Conservation (phyloP, 768 basidiomycete species). For the Lactifluus rugatus region DNA sequence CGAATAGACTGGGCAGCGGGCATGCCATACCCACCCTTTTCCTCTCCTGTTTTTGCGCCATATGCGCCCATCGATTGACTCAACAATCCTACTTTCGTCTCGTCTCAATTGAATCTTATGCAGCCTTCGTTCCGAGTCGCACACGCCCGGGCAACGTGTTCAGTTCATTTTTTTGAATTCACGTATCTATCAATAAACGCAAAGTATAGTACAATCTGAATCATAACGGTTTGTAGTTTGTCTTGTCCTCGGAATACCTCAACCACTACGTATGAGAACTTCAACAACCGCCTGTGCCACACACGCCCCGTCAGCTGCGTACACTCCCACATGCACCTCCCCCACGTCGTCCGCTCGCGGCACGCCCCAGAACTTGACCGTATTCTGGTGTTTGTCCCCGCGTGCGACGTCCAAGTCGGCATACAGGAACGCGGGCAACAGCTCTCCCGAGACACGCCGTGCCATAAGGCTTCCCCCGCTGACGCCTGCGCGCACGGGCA, state of each 20-base stretch:
- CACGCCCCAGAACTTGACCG: conserved; percentile 20
- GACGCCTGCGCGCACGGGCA: conserved; percentile 12
- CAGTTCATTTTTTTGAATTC: conserved; percentile 4
- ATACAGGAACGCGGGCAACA: conserved; percentile 17
- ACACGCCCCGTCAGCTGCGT: conserved; percentile 8
- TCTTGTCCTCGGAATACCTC: neutral
- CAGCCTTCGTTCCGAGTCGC: neutral
- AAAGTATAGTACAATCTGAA: neutral
- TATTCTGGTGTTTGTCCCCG: conserved; percentile 14
- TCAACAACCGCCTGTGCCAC: conserved; percentile 19
- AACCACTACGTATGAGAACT: conserved; percentile 17
- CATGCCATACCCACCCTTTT: neutral
- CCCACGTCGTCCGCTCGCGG: conserved; percentile 19
- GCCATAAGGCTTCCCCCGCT: conserved; percentile 8
- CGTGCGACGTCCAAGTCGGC: conserved; percentile 15
- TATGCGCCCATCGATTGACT: conserved; percentile 7
- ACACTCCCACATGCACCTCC: conserved; percentile 18
- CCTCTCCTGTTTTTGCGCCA: neutral
- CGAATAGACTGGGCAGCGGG: conserved; percentile 4
- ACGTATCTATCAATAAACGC: conserved; percentile 1
- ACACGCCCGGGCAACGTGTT: conserved; percentile 8
- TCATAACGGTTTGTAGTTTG: neutral
- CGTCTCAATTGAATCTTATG: neutral
- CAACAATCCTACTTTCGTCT: neutral
- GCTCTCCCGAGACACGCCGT: conserved; percentile 9